Conservation (phyloP, 1,284 basidiomycete species). For the Termitomyces sp. region DNA sequence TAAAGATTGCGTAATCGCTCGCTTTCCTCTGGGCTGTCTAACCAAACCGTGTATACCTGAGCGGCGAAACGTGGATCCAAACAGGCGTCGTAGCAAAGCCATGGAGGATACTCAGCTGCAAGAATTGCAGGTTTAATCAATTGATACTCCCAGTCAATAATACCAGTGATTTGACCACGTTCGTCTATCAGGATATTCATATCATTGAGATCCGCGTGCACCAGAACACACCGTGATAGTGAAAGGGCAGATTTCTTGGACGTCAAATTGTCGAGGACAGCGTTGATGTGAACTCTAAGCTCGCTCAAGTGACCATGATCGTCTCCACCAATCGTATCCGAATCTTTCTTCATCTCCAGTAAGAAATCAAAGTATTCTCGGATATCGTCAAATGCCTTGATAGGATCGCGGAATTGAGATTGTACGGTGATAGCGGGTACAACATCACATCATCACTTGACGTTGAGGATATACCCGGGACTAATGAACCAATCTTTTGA, state of each 20-base stretch:
- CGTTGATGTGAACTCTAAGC: neutral
- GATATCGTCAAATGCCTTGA: neutral
- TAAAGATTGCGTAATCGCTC: constrained; percentile 2
- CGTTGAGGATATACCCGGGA: neutral
- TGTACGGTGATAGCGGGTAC: neutral
- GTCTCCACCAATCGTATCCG: neutral
- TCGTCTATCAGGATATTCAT: neutral
- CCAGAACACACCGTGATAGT: neutral
- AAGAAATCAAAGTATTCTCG: constrained; percentile 4
- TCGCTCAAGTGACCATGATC: neutral
- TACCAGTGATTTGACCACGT: neutral
- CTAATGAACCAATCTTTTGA: constrained; percentile 2
- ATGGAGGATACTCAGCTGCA: neutral
- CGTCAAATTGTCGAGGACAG: neutral
- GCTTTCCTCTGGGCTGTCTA: constrained; percentile 16
- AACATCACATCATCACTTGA: neutral
- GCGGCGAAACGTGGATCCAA: constrained; percentile 6
- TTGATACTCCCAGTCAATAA: neutral
- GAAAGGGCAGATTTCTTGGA: neutral
- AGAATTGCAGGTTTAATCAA: neutral
- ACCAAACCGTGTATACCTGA: constrained; percentile 8
- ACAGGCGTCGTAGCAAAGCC: neutral
- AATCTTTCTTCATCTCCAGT: constrained; percentile 1
- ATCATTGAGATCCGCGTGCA: neutral
- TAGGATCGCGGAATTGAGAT: neutral